A percentile compares a stretch with the other conserved stretches of the same genome.
phyloP scores from a whole-genome alignment of 2,329 filamentous ascomycete genomes.

The Beauveria sp. region DNA sequence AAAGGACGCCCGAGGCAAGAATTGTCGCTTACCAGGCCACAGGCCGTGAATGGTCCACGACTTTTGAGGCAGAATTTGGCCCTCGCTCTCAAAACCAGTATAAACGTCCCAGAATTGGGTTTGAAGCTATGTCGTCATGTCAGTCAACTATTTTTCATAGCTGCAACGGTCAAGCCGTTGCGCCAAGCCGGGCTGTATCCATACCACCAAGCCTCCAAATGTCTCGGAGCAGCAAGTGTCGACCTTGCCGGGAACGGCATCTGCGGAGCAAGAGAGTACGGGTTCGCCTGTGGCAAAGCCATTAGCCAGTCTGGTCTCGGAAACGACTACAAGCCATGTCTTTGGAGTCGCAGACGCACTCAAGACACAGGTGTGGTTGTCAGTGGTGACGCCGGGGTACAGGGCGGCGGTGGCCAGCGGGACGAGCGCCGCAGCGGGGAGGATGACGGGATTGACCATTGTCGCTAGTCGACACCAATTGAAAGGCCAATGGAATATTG shows the following conservation, averaged over 20 bases:
- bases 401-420: conserved; percentile 28
- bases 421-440: conserved; percentile 20
- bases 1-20: background rate
- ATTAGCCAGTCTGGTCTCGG: background rate
- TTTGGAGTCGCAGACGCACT: conserved; percentile 21
- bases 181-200: conserved; percentile 8
- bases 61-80: conserved; percentile 50
- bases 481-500: background rate
- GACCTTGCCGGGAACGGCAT: conserved; percentile 35
- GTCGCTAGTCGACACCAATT: conserved; percentile 5
- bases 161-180: background rate
- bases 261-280: conserved; percentile 41
- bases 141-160: background rate
- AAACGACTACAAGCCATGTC: background rate
- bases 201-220: conserved; percentile 50
- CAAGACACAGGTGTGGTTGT: conserved; percentile 51
- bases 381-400: conserved; percentile 36
- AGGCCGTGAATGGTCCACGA: conserved; percentile 54
- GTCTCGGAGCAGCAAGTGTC: conserved; percentile 61
- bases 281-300: conserved; percentile 18
- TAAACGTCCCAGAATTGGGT: conserved; percentile 61
- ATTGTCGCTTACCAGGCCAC: conserved; percentile 36
- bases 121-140: conserved; percentile 28
- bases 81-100: conserved; percentile 49
- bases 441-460: conserved; percentile 21